Percentiles rank a stretch among this genome's conserved stretches.
Conservation (phyloP, 768 basidiomycete species). For the Dendrothele bispora region DNA sequence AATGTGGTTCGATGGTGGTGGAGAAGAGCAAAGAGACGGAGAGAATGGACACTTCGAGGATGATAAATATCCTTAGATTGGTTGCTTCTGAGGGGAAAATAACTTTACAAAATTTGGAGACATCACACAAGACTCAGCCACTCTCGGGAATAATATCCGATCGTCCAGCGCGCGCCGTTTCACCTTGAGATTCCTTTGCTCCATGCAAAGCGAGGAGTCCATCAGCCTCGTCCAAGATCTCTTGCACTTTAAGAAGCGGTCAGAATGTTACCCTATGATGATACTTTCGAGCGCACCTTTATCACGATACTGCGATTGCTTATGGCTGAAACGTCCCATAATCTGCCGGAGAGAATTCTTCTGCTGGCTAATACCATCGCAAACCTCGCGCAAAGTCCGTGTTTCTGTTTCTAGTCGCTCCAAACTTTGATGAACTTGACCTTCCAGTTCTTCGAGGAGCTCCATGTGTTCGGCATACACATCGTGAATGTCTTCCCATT, state of each 20-base stretch:
- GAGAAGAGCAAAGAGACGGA: conserved; percentile 47
- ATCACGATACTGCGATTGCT: conserved; percentile 39
- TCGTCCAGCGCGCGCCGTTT: no score
- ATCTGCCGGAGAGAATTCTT: conserved; percentile 36
- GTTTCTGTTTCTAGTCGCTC: conserved; percentile 43
- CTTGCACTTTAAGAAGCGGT: conserved; percentile 31
- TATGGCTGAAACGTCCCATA: conserved; percentile 12
- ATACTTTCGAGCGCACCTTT: conserved; percentile 37
- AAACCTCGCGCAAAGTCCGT: conserved; percentile 41
- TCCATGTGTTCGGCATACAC: conserved; percentile 64
- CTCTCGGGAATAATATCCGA: no score
- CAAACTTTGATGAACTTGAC: conserved; percentile 48
- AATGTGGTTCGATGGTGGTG: conserved; percentile 64
- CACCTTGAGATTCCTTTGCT: conserved; percentile 10
- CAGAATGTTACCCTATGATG: not conserved
- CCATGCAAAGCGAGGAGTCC: conserved; percentile 32
- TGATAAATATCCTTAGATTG: not conserved
- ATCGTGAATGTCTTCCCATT: conserved; percentile 58
- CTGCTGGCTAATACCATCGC: conserved; percentile 41
- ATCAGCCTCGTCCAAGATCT: conserved; percentile 40
- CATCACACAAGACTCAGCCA: no score
- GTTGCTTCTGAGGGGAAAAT: no score
- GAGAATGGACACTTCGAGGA: conserved; percentile 10
- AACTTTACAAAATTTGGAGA: no score
- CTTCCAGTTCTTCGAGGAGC: conserved; percentile 55